A percentile compares a stretch with the other conserved stretches of the same genome.
Evolutionary conservation across 2,329 filamentous ascomycete species (phyloP).

Genomic region (Microdochium bolleyi): DNA sequence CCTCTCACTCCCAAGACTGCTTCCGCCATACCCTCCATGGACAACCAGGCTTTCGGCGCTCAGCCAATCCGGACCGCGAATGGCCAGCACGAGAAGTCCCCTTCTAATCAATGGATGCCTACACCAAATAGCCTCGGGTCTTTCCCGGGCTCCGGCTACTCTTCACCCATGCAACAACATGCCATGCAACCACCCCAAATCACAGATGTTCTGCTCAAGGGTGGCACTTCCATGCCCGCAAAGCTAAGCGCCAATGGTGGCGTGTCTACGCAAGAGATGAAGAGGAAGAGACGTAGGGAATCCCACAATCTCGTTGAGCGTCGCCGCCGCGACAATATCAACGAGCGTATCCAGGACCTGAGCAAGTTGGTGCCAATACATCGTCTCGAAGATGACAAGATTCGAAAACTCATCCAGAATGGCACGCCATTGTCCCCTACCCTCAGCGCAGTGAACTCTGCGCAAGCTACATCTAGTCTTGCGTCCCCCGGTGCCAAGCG

Average conservation of each 20-base stretch:
- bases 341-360: slow-evolving; percentile 94
- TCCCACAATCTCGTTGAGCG: slow-evolving; percentile 97
- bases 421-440: slow-evolving; percentile 84
- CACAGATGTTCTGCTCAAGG: slow-evolving; percentile 81
- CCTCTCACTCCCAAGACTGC: slow-evolving; percentile 83
- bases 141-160: slow-evolving; percentile 81
- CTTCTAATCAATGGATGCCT: slow-evolving; percentile 85
- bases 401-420: slow-evolving; percentile 88
- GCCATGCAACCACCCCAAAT: slow-evolving; percentile 68
- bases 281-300: slow-evolving; percentile 82
- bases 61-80: slow-evolving; percentile 70
- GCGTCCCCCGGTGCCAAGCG: slow-evolving; percentile 78
- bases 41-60: slow-evolving; percentile 64
- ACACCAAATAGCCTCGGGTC: slow-evolving; percentile 79
- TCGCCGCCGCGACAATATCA: slow-evolving; percentile 93
- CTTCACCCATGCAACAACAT: slow-evolving; percentile 62
- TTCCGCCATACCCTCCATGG: slow-evolving; percentile 61
- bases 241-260: slow-evolving; percentile 52
- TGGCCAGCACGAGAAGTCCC: slow-evolving; percentile 67
- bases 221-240: slow-evolving; percentile 79
- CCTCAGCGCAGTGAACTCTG: slow-evolving; percentile 58
- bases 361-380: slow-evolving; percentile 89
- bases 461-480: slow-evolving; percentile 75
- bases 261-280: slow-evolving; percentile 82
- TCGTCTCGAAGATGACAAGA: slow-evolving; percentile 92